Percentiles rank a stretch among this genome's conserved stretches.
These are phyloP conservation scores for Backusella westeae DNA, from an alignment of 192 early-diverging fungal genomes.

Conservation along the genomic window DNA sequence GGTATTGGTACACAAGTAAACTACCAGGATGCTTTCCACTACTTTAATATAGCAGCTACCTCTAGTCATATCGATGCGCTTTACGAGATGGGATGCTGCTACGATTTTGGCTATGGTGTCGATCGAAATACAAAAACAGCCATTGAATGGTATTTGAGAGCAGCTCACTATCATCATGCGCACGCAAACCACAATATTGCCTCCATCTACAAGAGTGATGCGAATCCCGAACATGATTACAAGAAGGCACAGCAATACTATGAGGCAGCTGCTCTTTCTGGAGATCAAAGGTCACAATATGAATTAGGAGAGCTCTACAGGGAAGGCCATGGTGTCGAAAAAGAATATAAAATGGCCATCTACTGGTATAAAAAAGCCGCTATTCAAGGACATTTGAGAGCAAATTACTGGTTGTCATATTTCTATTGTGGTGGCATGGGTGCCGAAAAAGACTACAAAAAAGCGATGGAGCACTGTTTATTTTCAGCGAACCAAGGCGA, in stretches of 20 bases:
- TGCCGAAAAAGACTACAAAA: conserved; percentile 40
- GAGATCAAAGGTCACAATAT: conserved; percentile 54
- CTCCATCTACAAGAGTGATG: conserved; percentile 83
- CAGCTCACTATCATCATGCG: conserved; percentile 55
- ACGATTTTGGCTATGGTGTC: conserved; percentile 58
- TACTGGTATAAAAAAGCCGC: conserved; percentile 55
- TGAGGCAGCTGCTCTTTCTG: conserved; percentile 40
- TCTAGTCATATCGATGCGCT: conserved; percentile 49
- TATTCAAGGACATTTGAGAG: conserved; percentile 50
- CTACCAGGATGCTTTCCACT: conserved; percentile 52
- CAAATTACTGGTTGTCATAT: conserved; percentile 51
- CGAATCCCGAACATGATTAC: conserved; percentile 61
- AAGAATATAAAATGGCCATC: conserved; percentile 47
- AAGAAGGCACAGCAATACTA: conserved; percentile 50
- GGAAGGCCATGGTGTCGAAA: conserved; percentile 53
- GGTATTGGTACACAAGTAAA: conserved; percentile 60
- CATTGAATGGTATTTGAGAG: conserved; percentile 57
- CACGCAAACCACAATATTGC: conserved; percentile 64
- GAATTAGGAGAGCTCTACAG: conserved; percentile 57
- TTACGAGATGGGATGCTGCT: conserved; percentile 77
- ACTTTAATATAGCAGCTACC: conserved; percentile 48
- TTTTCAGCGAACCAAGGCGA: conserved; percentile 46
- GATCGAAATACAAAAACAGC: conserved; percentile 44
- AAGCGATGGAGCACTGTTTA: conserved; percentile 54
- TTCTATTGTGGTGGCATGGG: conserved; percentile 60